Conservation (phyloP, 2,329 filamentous ascomycete genomes). For the Thelonectria olida region DNA sequence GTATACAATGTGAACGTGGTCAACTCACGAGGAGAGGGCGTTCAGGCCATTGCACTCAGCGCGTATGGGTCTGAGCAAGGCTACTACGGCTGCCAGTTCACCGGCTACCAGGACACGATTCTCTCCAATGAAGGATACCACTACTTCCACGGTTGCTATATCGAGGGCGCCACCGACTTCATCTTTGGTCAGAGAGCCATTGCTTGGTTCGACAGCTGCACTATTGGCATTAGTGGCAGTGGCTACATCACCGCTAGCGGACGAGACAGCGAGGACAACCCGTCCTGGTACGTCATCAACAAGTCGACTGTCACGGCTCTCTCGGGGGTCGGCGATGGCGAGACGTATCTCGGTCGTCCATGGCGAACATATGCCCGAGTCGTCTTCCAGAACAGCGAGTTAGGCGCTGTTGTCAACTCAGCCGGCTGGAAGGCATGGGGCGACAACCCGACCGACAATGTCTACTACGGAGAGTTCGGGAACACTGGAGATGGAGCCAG, state of each 20-base stretch:
- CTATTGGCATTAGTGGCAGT: constrained; percentile 47
- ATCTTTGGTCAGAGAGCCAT: constrained; percentile 48
- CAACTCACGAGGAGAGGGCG: constrained; percentile 55
- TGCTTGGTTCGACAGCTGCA: constrained; percentile 54
- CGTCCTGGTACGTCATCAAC: constrained; percentile 57
- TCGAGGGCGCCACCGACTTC: constrained; percentile 58
- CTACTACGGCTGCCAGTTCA: constrained; percentile 59
- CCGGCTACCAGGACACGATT: constrained; percentile 60
- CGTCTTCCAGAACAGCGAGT: constrained; percentile 57
- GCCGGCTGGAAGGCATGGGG: constrained; percentile 67
- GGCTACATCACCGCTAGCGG: constrained; percentile 54
- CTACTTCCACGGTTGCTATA: constrained; percentile 54
- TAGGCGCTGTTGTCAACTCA: constrained; percentile 48
- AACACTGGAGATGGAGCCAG: constrained; percentile 66
- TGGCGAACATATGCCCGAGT: constrained; percentile 57
- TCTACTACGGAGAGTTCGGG: constrained; percentile 65
- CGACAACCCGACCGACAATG: constrained; percentile 57
- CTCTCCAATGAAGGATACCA: constrained; percentile 56
- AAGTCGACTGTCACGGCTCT: constrained; percentile 45
- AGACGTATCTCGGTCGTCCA: constrained; percentile 56
- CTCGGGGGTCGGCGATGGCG: constrained; percentile 40
- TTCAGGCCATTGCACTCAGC: constrained; percentile 53
- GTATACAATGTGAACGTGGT: constrained; percentile 68
- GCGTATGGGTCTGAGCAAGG: constrained; percentile 46
- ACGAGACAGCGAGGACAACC: constrained; percentile 45